Percentiles rank a stretch among this genome's conserved stretches.
These are phyloP conservation scores for Eimeria falciformis DNA, from an alignment of 169 alveolate genomes.

Conservation along the genomic window DNA sequence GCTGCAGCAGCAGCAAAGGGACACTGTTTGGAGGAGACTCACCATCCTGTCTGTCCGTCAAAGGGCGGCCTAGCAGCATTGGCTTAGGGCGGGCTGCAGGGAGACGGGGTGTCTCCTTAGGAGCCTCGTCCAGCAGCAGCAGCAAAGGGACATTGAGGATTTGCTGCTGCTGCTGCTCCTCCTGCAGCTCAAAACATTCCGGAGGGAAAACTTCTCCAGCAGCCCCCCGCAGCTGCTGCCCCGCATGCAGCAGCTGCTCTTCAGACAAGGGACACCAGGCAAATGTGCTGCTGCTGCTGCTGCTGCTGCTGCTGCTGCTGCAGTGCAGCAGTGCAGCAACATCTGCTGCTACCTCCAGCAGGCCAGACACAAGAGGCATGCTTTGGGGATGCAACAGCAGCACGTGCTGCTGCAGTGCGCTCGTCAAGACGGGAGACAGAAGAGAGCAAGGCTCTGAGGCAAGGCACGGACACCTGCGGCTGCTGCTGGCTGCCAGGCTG, in stretches of 20 bases:
- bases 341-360: constrained; percentile 51
- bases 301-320: constrained; percentile 60
- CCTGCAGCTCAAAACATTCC: constrained; percentile 20
- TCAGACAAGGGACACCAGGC: constrained; percentile 47
- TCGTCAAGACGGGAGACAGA: constrained; percentile 25
- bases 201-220: constrained; percentile 45
- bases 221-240: constrained; percentile 58
- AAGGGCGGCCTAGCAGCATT: constrained; percentile 29
- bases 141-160: neutral
- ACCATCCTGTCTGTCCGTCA: constrained; percentile 63
- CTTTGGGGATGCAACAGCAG: constrained; percentile 67
- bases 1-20: constrained; percentile 30
- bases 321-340: constrained; percentile 52
- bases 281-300: neutral
- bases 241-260: constrained; percentile 62
- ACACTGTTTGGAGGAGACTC: neutral
- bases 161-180: constrained; percentile 51
- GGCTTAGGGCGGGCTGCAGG: neutral
- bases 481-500: constrained; percentile 15
- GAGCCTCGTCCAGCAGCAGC: constrained; percentile 56
- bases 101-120: neutral
- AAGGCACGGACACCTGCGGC: constrained; percentile 52
- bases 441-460: constrained; percentile 4
- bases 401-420: constrained; percentile 50
- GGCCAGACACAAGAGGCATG: constrained; percentile 40